Evolutionary conservation across 1,139 yeast genomes (phyloP).

Genomic region (Pichia cactophila): DNA sequence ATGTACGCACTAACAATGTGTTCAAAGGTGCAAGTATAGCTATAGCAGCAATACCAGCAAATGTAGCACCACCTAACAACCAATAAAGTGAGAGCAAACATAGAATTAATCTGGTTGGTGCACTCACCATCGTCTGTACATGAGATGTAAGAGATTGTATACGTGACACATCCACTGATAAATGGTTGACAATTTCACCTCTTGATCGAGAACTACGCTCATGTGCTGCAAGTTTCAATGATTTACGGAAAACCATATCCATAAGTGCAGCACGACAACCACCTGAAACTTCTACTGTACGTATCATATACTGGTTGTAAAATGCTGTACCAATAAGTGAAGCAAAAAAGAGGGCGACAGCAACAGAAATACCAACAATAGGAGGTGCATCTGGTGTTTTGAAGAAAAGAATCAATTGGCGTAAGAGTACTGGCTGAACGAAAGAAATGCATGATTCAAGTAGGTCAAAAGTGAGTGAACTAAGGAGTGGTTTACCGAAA

Average conservation of each 20-base stretch:
- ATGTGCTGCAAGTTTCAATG: constrained; percentile 40
- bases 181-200: constrained; percentile 51
- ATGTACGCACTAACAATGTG: constrained; percentile 39
- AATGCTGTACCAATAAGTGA: constrained; percentile 41
- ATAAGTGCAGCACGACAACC: constrained; percentile 45
- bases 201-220: constrained; percentile 40
- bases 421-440: constrained; percentile 51
- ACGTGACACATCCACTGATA: constrained; percentile 53
- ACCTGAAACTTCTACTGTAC: constrained; percentile 44
- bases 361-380: constrained; percentile 44
- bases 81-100: constrained; percentile 50
- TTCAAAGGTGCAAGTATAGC: constrained; percentile 53
- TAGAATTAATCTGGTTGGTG: constrained; percentile 50
- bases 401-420: constrained; percentile 43
- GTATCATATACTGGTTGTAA: constrained; percentile 45
- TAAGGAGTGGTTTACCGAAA: constrained; percentile 39
- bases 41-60: constrained; percentile 53
- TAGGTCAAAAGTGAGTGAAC: constrained; percentile 41
- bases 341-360: constrained; percentile 42
- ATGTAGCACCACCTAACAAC: constrained; percentile 53
- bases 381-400: constrained; percentile 22
- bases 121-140: constrained; percentile 47
- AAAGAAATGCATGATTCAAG: constrained; percentile 39
- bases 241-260: constrained; percentile 44
- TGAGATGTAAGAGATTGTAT: constrained; percentile 47